Base-by-base conservation (phyloP, 2,329 filamentous ascomycete genomes). In the Beauveria varroae region DNA sequence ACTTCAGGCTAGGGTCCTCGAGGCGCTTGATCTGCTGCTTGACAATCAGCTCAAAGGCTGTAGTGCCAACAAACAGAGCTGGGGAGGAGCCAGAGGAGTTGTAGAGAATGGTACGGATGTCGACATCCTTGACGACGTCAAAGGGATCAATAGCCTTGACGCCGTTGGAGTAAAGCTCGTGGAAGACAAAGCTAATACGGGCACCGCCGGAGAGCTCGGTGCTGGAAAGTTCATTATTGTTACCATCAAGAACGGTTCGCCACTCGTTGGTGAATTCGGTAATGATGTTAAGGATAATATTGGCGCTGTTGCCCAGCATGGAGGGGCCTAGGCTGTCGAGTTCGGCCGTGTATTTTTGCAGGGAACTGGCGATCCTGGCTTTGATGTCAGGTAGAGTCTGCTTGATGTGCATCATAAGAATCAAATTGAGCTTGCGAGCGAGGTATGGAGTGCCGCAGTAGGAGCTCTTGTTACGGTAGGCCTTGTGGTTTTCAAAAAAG, bases 341-440 rank as follows among this genome's bases (percentile, higher is more conserved):
- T 75, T 99, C 95, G 47, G 86, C 77, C 4, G 85, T 81, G 76
- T 99, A 99, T 74, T 99, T 99, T 72, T 93, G 88, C 63, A 99
- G 81, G 16, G 93, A 97, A 67, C 90, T 89, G n/a, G 90, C 85
- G 68, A 99, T 99, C 65, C 96, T 89, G 16, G 90, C 91, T 79
- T 99, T 99, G 81, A 99, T 99, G 72, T 99, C 95, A 46, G 95
- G 95, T 16, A 99, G 84, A 1, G 95, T 99, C 79, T 99, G 93
- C 79, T 99, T 99, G 81, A 99, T 99, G 80, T 99, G 95, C 95
- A 99, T 99, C 93, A 99, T 98, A 68, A 99, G 84, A 72, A 99
- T 98, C 70, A 99, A 82, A 77, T 99, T 99, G 63, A 99, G 85
- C 78, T 99, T 99, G 68, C 93, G 87, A 4, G 95, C 95, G 63